Percentiles rank a stretch among this genome's conserved stretches.
Conservation (phyloP, 805 yeast species). For the Kluyveromyces siamensis region DNA sequence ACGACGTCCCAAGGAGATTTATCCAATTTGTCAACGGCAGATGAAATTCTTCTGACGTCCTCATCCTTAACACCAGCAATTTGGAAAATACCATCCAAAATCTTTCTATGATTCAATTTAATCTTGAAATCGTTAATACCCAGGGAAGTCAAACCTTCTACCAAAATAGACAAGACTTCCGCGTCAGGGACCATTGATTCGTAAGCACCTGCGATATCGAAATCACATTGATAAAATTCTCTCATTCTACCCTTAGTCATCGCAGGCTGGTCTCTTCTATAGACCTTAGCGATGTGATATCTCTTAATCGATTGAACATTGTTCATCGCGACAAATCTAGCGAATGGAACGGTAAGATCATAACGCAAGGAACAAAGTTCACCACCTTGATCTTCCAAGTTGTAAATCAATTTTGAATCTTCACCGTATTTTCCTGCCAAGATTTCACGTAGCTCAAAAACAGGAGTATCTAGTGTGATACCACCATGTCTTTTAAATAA, state of each 20-base stretch:
- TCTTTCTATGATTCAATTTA: slow-evolving; percentile 91
- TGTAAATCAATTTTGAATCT: slow-evolving; percentile 92
- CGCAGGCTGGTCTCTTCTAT: slow-evolving; percentile 99
- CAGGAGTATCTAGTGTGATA: slow-evolving; percentile 97
- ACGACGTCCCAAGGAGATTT: slow-evolving; percentile 94
- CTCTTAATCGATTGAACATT: slow-evolving; percentile 83
- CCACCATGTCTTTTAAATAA: slow-evolving; percentile 95
- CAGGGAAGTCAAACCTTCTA: slow-evolving; percentile 74
- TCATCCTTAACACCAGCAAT: slow-evolving; percentile 91
- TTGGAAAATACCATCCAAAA: slow-evolving; percentile 90
- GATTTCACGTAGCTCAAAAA: slow-evolving; percentile 90
- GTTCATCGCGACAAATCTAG: slow-evolving; percentile 94
- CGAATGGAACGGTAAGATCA: slow-evolving; percentile 97
- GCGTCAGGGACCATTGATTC: slow-evolving; percentile 96
- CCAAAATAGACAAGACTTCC: slow-evolving; percentile 71
- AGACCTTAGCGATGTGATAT: slow-evolving; percentile 95
- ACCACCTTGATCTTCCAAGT: slow-evolving; percentile 98
- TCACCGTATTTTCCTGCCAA: slow-evolving; percentile 97
- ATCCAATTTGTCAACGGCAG: slow-evolving; percentile 95
- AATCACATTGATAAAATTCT: slow-evolving; percentile 98
- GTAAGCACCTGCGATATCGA: slow-evolving; percentile 89
- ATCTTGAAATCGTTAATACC: slow-evolving; percentile 87
- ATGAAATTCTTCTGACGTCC: slow-evolving; percentile 86
- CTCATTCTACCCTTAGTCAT: slow-evolving; percentile 99
- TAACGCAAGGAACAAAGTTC: slow-evolving; percentile 91